Base-by-base conservation (phyloP, 169 alveolate genomes). In the Cryptosporidium bovis region DNA sequence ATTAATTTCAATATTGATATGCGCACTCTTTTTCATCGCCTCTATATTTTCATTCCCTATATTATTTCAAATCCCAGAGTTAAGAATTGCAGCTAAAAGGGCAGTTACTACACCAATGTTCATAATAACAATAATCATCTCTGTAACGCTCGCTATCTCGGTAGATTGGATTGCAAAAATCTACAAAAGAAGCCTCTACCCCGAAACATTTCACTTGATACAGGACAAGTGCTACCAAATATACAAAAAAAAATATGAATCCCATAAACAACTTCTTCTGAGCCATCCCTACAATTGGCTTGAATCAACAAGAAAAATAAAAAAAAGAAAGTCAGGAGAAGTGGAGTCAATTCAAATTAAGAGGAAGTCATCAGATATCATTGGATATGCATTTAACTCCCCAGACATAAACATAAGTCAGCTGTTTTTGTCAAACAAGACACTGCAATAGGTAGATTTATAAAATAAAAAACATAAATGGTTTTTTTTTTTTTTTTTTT, bases 321-420 rank as follows among this genome's bases (percentile, higher is more conserved):
- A 48, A n/a, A 77, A 56, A 60, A 77, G 44, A 20, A 77, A 62
- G 55, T 77, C 87, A 8, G 13, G 31, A 46, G 71, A 44, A 40
- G 2, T n/a, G 12, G 71, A 60, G 3, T 56, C 71, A 8, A 56
- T 62, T 77, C 69, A 77, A 60, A 40, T 77, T 2, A 56, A 40
- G 48, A 77, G 40, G 64, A 77, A 62, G 31, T 77, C 87, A n/a
- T 77, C 87, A 24, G 87, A 77, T 60, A 77, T 77, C 29, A 60
- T 60, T 44, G 87, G 87, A 58, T 77, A 77, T 77, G 87, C 87
- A 58, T 77, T 77, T 29, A 77, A 77, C 33, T 77, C 58, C 8
- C 87, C 87, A 77, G 87, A 77, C 56, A 62, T 60, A 16, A 77
- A 77, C 18, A 71, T 77, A 8, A 48, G 87, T 40, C 87, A 77